A percentile compares a stretch with the other conserved stretches of the same genome.
These are phyloP conservation scores for Rubia yunnanensis DNA, from an alignment of 257 asterid genomes.

Conservation along the genomic window DNA sequence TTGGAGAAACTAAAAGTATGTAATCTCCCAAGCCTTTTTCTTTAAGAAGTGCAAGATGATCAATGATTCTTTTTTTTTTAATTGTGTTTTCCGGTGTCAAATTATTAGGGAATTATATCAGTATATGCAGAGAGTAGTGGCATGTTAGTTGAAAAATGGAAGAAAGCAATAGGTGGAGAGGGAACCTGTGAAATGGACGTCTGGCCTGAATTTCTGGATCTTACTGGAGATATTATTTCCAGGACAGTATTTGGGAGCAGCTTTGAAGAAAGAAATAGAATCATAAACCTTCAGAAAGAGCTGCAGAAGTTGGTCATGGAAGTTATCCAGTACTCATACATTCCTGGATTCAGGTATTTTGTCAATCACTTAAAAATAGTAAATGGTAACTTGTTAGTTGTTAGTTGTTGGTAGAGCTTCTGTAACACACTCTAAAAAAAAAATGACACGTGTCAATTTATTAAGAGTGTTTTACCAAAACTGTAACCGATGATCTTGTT, in stretches of 20 bases:
- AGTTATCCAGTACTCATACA: constrained; percentile 29
- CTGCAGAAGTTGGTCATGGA: constrained; percentile 34
- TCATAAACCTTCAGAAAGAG: constrained; percentile 40
- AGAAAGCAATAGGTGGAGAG: constrained; percentile 14
- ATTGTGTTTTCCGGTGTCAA: background rate
- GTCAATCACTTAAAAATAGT: no score
- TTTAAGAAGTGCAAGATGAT: background rate
- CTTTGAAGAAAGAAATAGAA: constrained; percentile 30
- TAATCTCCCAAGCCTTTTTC: background rate
- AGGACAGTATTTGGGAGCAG: constrained; percentile 43
- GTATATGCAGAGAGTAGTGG: constrained; percentile 22
- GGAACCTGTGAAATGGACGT: constrained; percentile 38
- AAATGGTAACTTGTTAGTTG: background rate
- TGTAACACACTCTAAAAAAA: no score
- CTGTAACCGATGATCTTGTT: no score
- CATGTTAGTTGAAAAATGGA: constrained; percentile 33
- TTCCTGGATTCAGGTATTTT: constrained; percentile 43
- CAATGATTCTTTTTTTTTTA: background rate
- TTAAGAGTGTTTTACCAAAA: no score
- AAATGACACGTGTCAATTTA: no score
- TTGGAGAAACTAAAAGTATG: constrained; percentile 42
- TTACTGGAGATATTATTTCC: constrained; percentile 36
- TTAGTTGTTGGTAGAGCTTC: no score
- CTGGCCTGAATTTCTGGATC: constrained; percentile 37
- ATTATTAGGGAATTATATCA: constrained; percentile 35